Evolutionary conservation across 305 asterid species (phyloP), one percentile per base, ranked within the genome.

Genomic region (Fraxinus sp.): DNA sequence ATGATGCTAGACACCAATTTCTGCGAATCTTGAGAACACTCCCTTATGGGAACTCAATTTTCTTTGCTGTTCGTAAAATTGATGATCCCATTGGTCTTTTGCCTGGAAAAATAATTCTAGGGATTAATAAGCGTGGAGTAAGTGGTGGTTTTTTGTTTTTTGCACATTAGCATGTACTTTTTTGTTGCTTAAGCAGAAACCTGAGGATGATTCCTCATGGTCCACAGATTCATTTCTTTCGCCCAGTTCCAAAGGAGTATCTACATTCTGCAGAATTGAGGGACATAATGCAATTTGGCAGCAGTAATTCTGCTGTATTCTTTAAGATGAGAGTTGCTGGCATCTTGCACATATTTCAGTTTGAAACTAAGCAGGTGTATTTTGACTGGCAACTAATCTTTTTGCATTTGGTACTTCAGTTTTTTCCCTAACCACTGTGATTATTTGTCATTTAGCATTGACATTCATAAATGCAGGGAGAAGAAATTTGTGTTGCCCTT

Each of bases 321-420:
- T 96, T 96, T 87, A 96, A 96, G 91, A 96, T 96, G 99, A 91
- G 99, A 81, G 99, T 96, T 89, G 99, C 99, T 79, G 98, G 98
- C 41, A 98, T 92, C 86, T 87, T 96, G 88, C 98, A 96, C 86
- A 93, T 96, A 84, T 96, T 96, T 89, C 98, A 96, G 86, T 96
- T 96, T 83, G 99, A 96, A 87, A 94, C 99, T 5, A 94, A 94
- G 88, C 99, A 94, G 98, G 59, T 74, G 22, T 68, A 82, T 76
- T 79, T 24, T 78, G 73, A 84, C 59, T 36, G 10, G 3, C 59
- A 9, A 20, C 49, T 36, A 73, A 49, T 30, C 78, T 64, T 37
- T 37, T 26, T 3, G 18, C 20, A 71, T 72, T 71, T 68, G 70
- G 79, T 36, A 33, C 79, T 35, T 72, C 55, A 46, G 62, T 28